phyloP scores from a whole-genome alignment of 108 stramenopile species.

The Epipyxis sp. region DNA sequence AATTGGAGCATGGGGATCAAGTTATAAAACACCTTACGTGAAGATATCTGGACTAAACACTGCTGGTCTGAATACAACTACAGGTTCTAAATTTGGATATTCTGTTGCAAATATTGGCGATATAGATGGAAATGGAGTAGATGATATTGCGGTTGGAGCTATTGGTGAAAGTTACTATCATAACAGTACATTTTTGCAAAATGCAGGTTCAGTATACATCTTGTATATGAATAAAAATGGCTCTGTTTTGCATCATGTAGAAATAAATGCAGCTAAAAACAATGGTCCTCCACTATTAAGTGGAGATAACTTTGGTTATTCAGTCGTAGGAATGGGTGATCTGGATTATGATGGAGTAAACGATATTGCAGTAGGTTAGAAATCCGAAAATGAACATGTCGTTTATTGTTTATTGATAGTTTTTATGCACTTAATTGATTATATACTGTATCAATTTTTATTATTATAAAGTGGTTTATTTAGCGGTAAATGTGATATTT shows the following conservation, averaged over 20 bases:
- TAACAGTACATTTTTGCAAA: neutral
- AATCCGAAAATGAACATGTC: too few relatives aligned
- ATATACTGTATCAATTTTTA: too few relatives aligned
- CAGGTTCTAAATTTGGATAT: neutral
- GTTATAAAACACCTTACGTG: neutral
- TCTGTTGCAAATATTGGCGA: neutral
- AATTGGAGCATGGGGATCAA: neutral
- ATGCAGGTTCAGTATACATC: neutral
- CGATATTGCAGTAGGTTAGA: conserved; percentile 5
- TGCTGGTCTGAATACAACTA: neutral
- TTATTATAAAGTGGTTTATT: too few relatives aligned
- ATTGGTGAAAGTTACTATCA: neutral
- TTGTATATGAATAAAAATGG: conserved; percentile 6
- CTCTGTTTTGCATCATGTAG: neutral
- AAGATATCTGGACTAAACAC: neutral
- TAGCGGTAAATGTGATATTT: too few relatives aligned
- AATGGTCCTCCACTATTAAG: neutral
- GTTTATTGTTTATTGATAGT: too few relatives aligned
- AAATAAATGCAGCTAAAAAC: neutral
- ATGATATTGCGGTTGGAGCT: conserved; percentile 16
- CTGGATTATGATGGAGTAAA: conserved; percentile 1
- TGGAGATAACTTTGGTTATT: conserved; percentile 11
- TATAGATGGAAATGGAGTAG: neutral
- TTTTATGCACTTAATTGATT: too few relatives aligned
- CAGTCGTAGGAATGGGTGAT: neutral